Base-by-base conservation (phyloP, 192 early-diverging fungal genomes). In the Kappamyces sp. region DNA sequence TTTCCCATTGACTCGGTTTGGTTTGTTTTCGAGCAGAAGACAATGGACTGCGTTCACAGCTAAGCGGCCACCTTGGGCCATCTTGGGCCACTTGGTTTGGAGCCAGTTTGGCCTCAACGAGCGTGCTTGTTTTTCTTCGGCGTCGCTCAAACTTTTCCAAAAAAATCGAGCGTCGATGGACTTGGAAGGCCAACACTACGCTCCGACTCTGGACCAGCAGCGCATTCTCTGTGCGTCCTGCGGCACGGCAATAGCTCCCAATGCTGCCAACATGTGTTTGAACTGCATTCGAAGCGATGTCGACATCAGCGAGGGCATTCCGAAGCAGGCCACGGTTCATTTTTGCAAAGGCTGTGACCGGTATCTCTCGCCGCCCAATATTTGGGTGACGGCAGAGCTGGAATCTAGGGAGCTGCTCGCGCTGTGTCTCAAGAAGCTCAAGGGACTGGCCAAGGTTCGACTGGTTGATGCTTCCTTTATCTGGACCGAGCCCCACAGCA, bases 261-360 rank as follows among this genome's bases (percentile, higher is more conserved):
- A 98, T 74, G 89, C 93, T 35, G 92, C 96, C 43, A 96, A 94
- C 78, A 93, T 96, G 92, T 98, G 96, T 73, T 85, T 94, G 61
- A 90, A 92, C 82, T 98, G 96, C 75, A 94, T 98, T 69, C 89
- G 93, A 47, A 88, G 86, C 51, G 88, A 93, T 55, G 92, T 97
- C 43, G 96, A 98, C 66, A 97, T 98, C 66, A 97, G 94, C 6
- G 96, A 98, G 70, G 94, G 93, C 34, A 98, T 94, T 53, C 96
- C 96, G 37, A 98, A 98, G 76, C 91, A 96, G 55, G 88, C 86
- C 42, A 96, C 90, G 33, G 66, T 98, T 32, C 91, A 96, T 67
- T 98, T 90, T 78, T 98, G 96, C 79, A 85, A 87, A 38, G 92
- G 91, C 69, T 98, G 96, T 63, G 93, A 96, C 73, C 86, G 96